Percentiles rank a stretch among this genome's conserved stretches.
Conservation (phyloP, 352 stramenopile species). For the Phytophthora podocarpi region DNA sequence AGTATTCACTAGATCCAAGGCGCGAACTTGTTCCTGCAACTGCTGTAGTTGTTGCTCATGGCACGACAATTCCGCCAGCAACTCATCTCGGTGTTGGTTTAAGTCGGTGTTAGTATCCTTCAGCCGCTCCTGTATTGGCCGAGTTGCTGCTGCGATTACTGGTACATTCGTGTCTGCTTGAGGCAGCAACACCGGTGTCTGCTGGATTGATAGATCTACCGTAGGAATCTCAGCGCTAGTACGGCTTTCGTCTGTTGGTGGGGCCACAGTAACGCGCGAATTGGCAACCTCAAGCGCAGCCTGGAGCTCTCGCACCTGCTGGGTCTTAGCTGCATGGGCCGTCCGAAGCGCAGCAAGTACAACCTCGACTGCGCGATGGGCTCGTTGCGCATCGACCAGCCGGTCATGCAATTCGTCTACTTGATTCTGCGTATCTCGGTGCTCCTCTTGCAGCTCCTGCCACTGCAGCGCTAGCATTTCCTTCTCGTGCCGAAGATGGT, state of each 20-base stretch:
- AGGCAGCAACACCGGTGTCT: neutral
- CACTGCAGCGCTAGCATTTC: slow-evolving; percentile 44
- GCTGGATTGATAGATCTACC: neutral
- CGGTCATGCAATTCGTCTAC: slow-evolving; percentile 61
- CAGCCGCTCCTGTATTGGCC: slow-evolving; percentile 9
- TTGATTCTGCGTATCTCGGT: slow-evolving; percentile 51
- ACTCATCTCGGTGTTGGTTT: slow-evolving; percentile 32
- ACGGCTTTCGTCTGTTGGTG: neutral
- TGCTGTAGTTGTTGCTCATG: slow-evolving; percentile 46
- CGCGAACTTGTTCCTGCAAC: slow-evolving; percentile 43
- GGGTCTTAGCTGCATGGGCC: slow-evolving; percentile 24
- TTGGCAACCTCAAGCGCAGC: slow-evolving; percentile 16
- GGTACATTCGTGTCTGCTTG: neutral
- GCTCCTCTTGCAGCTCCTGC: slow-evolving; percentile 58
- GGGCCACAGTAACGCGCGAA: neutral
- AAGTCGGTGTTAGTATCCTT: slow-evolving; percentile 19
- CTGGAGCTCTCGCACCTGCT: slow-evolving; percentile 38
- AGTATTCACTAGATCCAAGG: slow-evolving; percentile 34
- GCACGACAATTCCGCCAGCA: slow-evolving; percentile 48
- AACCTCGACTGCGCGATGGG: slow-evolving; percentile 34
- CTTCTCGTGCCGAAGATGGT: slow-evolving; percentile 46
- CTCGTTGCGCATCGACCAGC: slow-evolving; percentile 51
- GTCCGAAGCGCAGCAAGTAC: slow-evolving; percentile 26
- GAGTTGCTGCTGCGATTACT: neutral
- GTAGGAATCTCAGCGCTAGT: neutral